Evolutionary conservation across 2,329 filamentous ascomycete genomes (phyloP).

Genomic region (Colletotrichum sp.): DNA sequence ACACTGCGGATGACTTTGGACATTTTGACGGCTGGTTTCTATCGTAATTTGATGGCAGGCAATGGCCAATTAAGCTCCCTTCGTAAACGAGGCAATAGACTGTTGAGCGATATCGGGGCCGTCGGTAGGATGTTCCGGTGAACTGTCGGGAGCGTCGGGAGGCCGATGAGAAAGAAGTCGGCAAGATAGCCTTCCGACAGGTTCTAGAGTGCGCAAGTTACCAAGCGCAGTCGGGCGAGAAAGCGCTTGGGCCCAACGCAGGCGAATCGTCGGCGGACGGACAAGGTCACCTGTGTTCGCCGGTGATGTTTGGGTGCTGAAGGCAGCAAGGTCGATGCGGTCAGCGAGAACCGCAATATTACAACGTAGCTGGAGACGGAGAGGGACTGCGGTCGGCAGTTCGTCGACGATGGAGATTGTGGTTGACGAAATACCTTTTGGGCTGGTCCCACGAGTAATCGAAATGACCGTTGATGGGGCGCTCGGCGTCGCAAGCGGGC

Average conservation of each 20-base stretch:
- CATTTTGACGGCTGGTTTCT: slow-evolving; percentile 61
- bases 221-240: neutral
- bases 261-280: neutral
- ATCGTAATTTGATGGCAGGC: neutral
- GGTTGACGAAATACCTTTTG: neutral
- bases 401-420: neutral
- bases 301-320: neutral
- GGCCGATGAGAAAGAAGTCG: neutral
- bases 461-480: neutral
- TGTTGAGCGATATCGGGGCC: neutral
- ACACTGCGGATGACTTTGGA: slow-evolving; percentile 97
- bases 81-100: neutral
- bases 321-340: neutral
- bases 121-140: neutral
- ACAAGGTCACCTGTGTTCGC: neutral
- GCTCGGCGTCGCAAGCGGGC: neutral
- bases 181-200: neutral
- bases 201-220: neutral
- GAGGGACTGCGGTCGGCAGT: neutral
- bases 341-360: neutral
- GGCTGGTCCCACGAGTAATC: neutral
- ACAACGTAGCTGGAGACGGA: neutral
- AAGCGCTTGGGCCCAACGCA: slow-evolving; percentile 12
- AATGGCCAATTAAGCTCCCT: neutral
- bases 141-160: neutral